Evolutionary conservation across 2,329 filamentous ascomycete species (phyloP).

Genomic region (Rutstroemia sydowiana): DNA sequence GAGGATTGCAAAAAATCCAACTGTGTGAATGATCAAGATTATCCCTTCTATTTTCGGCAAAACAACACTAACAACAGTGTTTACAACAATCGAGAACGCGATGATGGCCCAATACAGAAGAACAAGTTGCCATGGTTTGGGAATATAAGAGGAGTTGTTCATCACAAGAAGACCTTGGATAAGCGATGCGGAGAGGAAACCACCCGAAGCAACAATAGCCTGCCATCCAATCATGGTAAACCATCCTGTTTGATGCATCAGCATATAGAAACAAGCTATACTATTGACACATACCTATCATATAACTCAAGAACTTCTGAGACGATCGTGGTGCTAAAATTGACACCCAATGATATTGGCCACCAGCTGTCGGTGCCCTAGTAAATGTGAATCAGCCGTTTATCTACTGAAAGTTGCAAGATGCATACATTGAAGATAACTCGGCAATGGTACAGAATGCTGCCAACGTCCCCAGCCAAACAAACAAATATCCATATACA

Average conservation of each 20-base stretch:
- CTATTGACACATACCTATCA: slow-evolving; percentile 31
- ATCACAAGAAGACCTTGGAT: slow-evolving; percentile 37
- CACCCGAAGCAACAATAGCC: slow-evolving; percentile 27
- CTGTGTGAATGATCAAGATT: slow-evolving; percentile 36
- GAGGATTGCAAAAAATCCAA: slow-evolving; percentile 38
- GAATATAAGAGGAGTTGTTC: slow-evolving; percentile 17
- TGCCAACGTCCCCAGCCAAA: slow-evolving; percentile 22
- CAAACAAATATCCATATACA: slow-evolving; percentile 30
- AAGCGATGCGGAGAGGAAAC: slow-evolving; percentile 39
- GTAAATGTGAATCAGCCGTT: too few relatives aligned
- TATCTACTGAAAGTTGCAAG: too few relatives aligned
- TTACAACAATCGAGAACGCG: slow-evolving; percentile 34
- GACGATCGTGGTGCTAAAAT: neutral
- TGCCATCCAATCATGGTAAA: slow-evolving; percentile 44
- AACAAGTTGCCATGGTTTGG: neutral
- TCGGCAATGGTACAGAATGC: slow-evolving; percentile 9
- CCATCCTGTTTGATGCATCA: slow-evolving; percentile 36
- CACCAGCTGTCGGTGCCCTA: slow-evolving; percentile 31
- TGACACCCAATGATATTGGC: too few relatives aligned
- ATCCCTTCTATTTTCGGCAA: slow-evolving; percentile 36
- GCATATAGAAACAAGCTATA: neutral
- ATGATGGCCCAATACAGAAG: slow-evolving; percentile 15
- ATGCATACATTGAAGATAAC: slow-evolving; percentile 15
- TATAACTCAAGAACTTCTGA: neutral
- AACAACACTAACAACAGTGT: slow-evolving; percentile 32